These are phyloP conservation scores for Fusarium circinatum DNA, from an alignment of 2,329 filamentous ascomycete genomes.

Conservation along the genomic window DNA sequence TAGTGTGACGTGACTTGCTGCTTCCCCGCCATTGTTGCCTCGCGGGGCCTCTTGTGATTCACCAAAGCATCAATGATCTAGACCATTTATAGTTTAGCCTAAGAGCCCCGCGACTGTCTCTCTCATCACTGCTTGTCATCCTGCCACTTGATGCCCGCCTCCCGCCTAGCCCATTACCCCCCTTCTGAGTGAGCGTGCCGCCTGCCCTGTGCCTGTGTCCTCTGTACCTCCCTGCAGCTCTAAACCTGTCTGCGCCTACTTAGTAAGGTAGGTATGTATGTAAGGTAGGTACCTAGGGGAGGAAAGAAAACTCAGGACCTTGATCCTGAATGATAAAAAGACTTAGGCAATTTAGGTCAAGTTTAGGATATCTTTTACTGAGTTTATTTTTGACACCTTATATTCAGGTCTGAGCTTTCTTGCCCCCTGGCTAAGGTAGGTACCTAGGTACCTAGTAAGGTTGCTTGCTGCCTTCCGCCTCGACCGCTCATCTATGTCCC, in stretches of 20 bases:
- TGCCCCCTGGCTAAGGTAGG: neutral
- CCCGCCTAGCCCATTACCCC: neutral
- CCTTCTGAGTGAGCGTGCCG: slow-evolving; percentile 25
- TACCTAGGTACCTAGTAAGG: neutral
- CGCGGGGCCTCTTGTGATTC: slow-evolving; percentile 44
- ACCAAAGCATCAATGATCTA: slow-evolving; percentile 28
- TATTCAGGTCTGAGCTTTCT: neutral
- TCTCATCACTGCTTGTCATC: slow-evolving; percentile 40
- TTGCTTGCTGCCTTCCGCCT: slow-evolving; percentile 34
- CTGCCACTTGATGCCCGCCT: slow-evolving; percentile 26
- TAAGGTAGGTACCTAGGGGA: neutral
- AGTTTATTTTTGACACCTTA: neutral
- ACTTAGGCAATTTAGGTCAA: neutral
- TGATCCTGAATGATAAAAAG: neutral
- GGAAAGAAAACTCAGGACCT: neutral
- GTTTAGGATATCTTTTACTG: neutral
- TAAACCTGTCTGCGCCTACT: slow-evolving; percentile 10
- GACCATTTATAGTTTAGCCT: slow-evolving; percentile 25
- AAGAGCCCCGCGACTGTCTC: slow-evolving; percentile 40
- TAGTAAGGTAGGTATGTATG: neutral
- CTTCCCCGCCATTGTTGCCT: slow-evolving; percentile 43
- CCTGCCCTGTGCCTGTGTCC: slow-evolving; percentile 35
- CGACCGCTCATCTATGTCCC: slow-evolving; percentile 45
- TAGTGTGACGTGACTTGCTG: slow-evolving; percentile 41
- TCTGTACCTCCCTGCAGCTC: slow-evolving; percentile 7